Conservation (phyloP, 1,284 basidiomycete species). For the Naganishia albida region DNA sequence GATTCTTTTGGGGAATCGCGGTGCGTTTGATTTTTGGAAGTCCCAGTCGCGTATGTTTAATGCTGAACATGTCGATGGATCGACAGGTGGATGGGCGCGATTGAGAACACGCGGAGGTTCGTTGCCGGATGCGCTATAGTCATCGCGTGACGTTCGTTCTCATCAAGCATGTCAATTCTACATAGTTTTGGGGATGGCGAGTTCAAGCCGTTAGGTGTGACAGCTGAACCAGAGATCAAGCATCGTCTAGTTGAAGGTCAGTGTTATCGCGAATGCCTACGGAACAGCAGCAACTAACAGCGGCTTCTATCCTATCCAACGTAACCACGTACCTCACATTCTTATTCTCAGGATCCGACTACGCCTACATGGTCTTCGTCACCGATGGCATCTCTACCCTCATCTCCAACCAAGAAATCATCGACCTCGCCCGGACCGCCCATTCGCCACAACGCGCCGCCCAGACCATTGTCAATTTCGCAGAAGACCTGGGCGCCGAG, state of each 20-base stretch:
- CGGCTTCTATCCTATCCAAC: background rate
- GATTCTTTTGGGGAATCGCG: constrained; percentile 94
- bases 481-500: constrained; percentile 83
- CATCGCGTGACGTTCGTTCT: background rate
- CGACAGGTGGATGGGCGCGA: constrained; percentile 92
- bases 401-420: constrained; percentile 89
- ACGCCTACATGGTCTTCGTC: constrained; percentile 76
- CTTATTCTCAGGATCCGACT: constrained; percentile 64
- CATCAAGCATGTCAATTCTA: constrained; percentile 20
- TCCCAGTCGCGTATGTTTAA: constrained; percentile 77
- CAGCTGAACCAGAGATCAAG: constrained; percentile 90
- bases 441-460: constrained; percentile 77
- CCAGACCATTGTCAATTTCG: constrained; percentile 77
- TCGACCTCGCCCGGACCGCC: constrained; percentile 78
- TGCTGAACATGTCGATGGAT: constrained; percentile 87
- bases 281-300: background rate
- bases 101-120: constrained; percentile 88
- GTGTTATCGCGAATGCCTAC: constrained; percentile 26
- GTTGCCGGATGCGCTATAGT: constrained; percentile 36
- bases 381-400: constrained; percentile 91
- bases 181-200: constrained; percentile 82
- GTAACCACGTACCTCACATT: background rate
- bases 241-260: constrained; percentile 74
- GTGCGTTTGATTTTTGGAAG: constrained; percentile 78
- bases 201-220: constrained; percentile 88